Evolutionary conservation across 2,329 filamentous ascomycete species (phyloP), one percentile per base, ranked within the genome.

Genomic region (Grosmannia penicillata): DNA sequence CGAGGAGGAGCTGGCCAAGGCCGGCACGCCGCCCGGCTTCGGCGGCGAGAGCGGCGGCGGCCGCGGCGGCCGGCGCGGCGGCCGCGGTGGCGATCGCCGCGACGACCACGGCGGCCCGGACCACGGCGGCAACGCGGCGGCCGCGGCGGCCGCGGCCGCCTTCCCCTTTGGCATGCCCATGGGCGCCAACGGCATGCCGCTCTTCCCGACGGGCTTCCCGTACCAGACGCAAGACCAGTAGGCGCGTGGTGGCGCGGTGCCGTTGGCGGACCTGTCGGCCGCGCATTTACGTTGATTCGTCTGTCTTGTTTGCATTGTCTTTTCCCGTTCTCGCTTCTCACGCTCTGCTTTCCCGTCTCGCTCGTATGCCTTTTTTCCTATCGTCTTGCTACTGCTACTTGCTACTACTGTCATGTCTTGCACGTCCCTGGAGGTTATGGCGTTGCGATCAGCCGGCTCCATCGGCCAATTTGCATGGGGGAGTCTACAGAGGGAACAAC

Each of bases 131-230:
- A 23, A 28, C n/a, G 37, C 18, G 9, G 27, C 28, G 28, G 29
- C 18, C 36, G 41, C 7, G 43, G 38, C 19, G 29, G 37, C 28
- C 4, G 39, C 14, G 32, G 45, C 48, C n/a, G 38, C 48, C 26
- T 57, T 65, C 36, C 61, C 61, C 11, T 65, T 60, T 29, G 61
- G 63, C 23, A 56, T 68, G 32, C 50, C 56, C 30, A 57, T 62
- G 21, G 58, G 63, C 4, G 53, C 60, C 4, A 68, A 67, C 47
- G 64, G 65, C n/a, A 65, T 69, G 57, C 62, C 62, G 6, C 58
- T 66, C 43, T 66, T 65, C 43, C 63, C 64, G 3, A 57, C 63
- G 3, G 64, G 63, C 17, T 65, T 64, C 38, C 45, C 50, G 3
- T 65, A 66, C 39, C 38, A 44, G 13, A 39, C 43, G 8, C 42